phyloP scores from a whole-genome alignment of 2,329 filamentous ascomycete genomes.

The Epichloe typhina region DNA sequence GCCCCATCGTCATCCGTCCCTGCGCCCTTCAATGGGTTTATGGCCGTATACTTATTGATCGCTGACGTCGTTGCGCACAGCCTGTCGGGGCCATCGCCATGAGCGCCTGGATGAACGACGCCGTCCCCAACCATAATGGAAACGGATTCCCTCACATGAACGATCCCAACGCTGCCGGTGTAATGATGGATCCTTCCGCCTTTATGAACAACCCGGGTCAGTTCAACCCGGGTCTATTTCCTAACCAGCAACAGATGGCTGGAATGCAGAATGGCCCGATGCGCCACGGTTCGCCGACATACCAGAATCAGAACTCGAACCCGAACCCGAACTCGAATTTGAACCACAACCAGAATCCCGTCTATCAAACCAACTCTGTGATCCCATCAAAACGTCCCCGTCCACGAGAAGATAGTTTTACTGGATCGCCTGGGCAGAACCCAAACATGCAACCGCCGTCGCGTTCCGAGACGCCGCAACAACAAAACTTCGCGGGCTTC shows the following conservation, averaged over 20 bases:
- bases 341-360: conserved; percentile 25
- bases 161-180: conserved; percentile 42
- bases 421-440: conserved; percentile 66
- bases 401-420: conserved; percentile 70
- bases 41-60: conserved; percentile 25
- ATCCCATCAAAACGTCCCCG: conserved; percentile 82
- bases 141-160: conserved; percentile 53
- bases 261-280: conserved; percentile 70
- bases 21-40: conserved; percentile 27
- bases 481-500: conserved; percentile 58
- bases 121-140: conserved; percentile 57
- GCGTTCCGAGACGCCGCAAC: conserved; percentile 84
- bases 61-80: conserved; percentile 31
- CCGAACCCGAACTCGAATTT: conserved; percentile 3
- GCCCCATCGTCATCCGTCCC: conserved; percentile 29
- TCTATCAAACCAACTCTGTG: conserved; percentile 73
- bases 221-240: conserved; percentile 47
- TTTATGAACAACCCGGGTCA: conserved; percentile 48
- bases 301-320: conserved; percentile 22
- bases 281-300: conserved; percentile 69
- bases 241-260: conserved; percentile 40
- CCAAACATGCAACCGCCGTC: conserved; percentile 64
- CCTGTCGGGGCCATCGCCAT: conserved; percentile 41
- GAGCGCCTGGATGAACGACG: conserved; percentile 62
- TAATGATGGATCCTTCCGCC: conserved; percentile 53